These are phyloP conservation scores for Aphanomyces astaci DNA, from an alignment of 352 stramenopile species.

Conservation along the genomic window DNA sequence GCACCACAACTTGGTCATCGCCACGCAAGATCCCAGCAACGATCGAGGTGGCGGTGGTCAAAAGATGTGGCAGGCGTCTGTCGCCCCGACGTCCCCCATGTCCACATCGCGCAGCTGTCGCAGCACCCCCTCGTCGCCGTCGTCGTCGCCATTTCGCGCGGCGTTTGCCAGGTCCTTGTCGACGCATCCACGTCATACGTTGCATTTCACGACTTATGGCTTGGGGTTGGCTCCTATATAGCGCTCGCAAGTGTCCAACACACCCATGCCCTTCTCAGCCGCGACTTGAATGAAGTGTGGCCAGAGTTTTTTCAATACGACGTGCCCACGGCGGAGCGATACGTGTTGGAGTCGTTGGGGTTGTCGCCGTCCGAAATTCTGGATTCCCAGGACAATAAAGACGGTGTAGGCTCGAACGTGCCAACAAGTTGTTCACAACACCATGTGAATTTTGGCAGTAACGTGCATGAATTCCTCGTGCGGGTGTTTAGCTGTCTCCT, in stretches of 20 bases:
- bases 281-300: constrained; percentile 7
- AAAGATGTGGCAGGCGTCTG: neutral
- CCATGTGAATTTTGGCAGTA: constrained; percentile 20
- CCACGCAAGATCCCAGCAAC: neutral
- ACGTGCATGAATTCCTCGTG: constrained; percentile 14
- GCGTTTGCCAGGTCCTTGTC: constrained; percentile 12
- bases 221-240: constrained; percentile 10
- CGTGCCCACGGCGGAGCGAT: neutral
- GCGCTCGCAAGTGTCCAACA: neutral
- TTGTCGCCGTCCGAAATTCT: neutral
- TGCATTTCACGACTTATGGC: constrained; percentile 20
- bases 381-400: too few relatives aligned
- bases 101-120: too few relatives aligned
- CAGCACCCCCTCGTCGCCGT: too few relatives aligned
- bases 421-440: neutral
- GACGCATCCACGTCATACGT: neutral
- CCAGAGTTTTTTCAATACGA: neutral
- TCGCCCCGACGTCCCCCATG: neutral
- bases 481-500: constrained; percentile 8
- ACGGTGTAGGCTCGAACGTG: too few relatives aligned
- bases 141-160: neutral
- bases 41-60: neutral
- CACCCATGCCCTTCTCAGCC: constrained; percentile 1
- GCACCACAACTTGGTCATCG: neutral
- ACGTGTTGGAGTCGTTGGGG: neutral